Evolutionary conservation across 2,329 filamentous ascomycete species (phyloP).

Genomic region (Stachybotrys echinatus): DNA sequence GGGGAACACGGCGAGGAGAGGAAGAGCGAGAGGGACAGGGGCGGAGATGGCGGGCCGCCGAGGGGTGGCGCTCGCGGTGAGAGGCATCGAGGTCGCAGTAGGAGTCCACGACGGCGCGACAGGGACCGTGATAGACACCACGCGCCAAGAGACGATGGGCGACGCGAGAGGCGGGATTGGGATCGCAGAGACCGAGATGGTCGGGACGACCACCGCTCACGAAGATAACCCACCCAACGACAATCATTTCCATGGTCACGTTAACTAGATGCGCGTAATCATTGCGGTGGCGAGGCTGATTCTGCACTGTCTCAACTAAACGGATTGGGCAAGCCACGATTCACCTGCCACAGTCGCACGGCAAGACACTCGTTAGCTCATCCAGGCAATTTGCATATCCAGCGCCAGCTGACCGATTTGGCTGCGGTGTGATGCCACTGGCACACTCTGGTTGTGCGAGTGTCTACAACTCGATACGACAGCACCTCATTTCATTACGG

Average conservation of each 20-base stretch:
- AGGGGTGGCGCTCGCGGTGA: slow-evolving; percentile 23
- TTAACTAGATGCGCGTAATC: neutral
- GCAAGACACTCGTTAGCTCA: neutral
- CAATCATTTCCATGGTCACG: neutral
- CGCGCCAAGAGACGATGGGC: slow-evolving; percentile 13
- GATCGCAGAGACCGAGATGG: slow-evolving; percentile 22
- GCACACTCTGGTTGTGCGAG: neutral
- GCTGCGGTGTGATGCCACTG: neutral
- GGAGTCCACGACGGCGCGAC: slow-evolving; percentile 8
- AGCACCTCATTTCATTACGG: no score
- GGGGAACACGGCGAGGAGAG: no score
- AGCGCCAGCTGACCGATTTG: neutral
- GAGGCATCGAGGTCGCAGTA: slow-evolving; percentile 19
- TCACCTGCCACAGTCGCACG: no score
- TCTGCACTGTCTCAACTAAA: neutral
- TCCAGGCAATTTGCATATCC: neutral
- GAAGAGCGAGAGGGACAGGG: slow-evolving; percentile 1
- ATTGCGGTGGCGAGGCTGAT: neutral
- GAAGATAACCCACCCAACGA: slow-evolving; percentile 4
- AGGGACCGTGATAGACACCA: slow-evolving; percentile 17
- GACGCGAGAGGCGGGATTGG: slow-evolving; percentile 19
- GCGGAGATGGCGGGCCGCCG: slow-evolving; percentile 2
- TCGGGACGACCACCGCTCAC: slow-evolving; percentile 9
- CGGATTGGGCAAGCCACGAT: neutral
- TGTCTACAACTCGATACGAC: no score